Conservation (phyloP, 1,284 basidiomycete genomes). For the Tilletia caries region DNA sequence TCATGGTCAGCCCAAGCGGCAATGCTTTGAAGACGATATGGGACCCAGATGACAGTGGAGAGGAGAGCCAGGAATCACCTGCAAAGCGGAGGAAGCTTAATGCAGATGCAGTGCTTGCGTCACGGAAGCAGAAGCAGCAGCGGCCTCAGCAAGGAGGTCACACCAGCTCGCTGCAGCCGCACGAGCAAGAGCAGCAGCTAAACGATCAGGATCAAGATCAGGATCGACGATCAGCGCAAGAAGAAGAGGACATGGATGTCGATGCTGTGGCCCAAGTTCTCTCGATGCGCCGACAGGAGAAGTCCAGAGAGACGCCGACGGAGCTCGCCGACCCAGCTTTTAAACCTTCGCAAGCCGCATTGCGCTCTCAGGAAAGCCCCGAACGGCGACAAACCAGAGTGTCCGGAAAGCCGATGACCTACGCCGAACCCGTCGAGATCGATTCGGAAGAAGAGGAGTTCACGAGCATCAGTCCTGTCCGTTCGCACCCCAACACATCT, state of each 20-base stretch:
- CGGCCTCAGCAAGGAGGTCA: background rate
- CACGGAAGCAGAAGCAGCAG: background rate
- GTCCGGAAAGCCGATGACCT: too few species aligned
- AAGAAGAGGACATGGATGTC: background rate
- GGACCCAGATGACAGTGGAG: background rate
- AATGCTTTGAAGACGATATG: background rate
- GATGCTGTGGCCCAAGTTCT: too few species aligned
- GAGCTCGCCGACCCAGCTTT: too few species aligned
- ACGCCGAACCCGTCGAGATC: background rate
- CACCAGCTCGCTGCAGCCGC: background rate
- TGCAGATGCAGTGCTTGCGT: background rate
- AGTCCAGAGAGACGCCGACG: too few species aligned
- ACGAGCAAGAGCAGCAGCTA: background rate
- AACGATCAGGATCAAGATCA: background rate
- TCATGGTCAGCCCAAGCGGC: background rate
- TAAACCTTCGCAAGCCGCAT: too few species aligned
- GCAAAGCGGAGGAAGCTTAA: background rate
- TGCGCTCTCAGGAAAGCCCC: too few species aligned
- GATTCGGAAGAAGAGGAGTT: background rate
- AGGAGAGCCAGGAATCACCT: conserved; percentile 4
- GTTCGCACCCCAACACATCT: background rate
- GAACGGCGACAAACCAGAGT: too few species aligned
- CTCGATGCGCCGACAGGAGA: too few species aligned
- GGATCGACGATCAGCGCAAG: background rate
- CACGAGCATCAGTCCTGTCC: background rate